These are phyloP conservation scores for Aspergillus ruber DNA, from an alignment of 2,329 filamentous ascomycete genomes.

Conservation along the genomic window DNA sequence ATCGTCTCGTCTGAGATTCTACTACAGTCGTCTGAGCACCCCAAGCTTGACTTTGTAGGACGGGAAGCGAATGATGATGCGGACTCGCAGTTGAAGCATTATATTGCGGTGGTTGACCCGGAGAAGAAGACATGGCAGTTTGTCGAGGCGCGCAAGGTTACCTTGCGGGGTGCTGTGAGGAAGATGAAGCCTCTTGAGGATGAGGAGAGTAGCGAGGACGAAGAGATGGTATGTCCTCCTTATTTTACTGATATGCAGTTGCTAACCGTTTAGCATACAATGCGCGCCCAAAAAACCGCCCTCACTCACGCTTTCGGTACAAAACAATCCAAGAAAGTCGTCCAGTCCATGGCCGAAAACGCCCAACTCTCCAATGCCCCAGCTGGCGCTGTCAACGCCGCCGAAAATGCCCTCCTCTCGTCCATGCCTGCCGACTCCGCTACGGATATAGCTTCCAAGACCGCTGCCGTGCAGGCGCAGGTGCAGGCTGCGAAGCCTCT, in stretches of 20 bases:
- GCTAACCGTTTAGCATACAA: constrained; percentile 22
- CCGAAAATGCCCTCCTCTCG: constrained; percentile 39
- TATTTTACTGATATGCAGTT: too few species aligned
- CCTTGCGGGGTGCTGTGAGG: constrained; percentile 45
- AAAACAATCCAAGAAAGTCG: constrained; percentile 45
- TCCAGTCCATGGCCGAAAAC: constrained; percentile 43
- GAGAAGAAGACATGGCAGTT: constrained; percentile 48
- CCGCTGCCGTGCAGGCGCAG: constrained; percentile 32
- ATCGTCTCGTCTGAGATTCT: constrained; percentile 46
- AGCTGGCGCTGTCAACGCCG: constrained; percentile 27
- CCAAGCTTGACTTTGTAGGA: constrained; percentile 55
- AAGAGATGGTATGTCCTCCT: constrained; percentile 19
- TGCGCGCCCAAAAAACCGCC: constrained; percentile 34
- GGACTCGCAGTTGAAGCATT: constrained; percentile 52
- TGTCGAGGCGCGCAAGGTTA: constrained; percentile 49
- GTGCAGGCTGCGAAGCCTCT: constrained; percentile 43
- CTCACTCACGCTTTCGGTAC: constrained; percentile 47
- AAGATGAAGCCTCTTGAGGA: constrained; percentile 20
- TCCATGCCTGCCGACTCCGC: constrained; percentile 33
- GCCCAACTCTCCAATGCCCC: constrained; percentile 39
- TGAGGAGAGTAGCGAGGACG: constrained; percentile 23
- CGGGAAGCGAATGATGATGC: constrained; percentile 44
- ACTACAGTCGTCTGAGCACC: constrained; percentile 55
- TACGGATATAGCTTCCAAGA: constrained; percentile 25
- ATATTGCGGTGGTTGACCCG: constrained; percentile 56